phyloP scores from a whole-genome alignment of 2,329 filamentous ascomycete species.

The Fusarium decemcellulare region DNA sequence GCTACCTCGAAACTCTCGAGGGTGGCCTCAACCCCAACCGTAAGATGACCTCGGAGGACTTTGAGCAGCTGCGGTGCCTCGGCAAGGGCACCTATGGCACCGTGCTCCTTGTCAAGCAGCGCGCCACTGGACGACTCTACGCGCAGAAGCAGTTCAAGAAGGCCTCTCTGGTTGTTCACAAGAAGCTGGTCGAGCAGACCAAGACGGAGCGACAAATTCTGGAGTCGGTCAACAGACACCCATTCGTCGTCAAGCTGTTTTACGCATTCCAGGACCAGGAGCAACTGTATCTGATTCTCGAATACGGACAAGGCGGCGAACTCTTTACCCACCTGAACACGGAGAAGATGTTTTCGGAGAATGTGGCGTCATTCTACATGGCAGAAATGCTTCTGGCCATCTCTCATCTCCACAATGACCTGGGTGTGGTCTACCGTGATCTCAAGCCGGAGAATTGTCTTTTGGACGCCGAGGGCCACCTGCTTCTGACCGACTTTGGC shows the following conservation, averaged over 20 bases:
- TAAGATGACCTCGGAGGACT: constrained; percentile 94
- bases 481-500: constrained; percentile 96
- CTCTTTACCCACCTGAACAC: constrained; percentile 95
- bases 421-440: constrained; percentile 96
- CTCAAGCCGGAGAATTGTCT: constrained; percentile 98
- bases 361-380: constrained; percentile 96
- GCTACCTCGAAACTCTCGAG: constrained; percentile 63
- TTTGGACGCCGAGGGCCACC: constrained; percentile 89
- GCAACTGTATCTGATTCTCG: constrained; percentile 96
- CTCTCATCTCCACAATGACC: constrained; percentile 90
- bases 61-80: constrained; percentile 90
- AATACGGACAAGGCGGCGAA: constrained; percentile 97
- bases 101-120: constrained; percentile 93
- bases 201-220: constrained; percentile 96
- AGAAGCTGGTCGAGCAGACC: constrained; percentile 96
- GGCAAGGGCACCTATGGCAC: constrained; percentile 98
- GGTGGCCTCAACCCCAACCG: constrained; percentile 70
- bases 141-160: constrained; percentile 99
- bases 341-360: constrained; percentile 95
- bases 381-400: constrained; percentile 96
- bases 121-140: constrained; percentile 87
- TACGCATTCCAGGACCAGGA: constrained; percentile 99
- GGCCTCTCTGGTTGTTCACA: constrained; percentile 93
- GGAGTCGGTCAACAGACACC: constrained; percentile 95
- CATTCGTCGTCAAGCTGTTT: constrained; percentile 97